Base-by-base conservation (phyloP, 2,329 filamentous ascomycete species). In the Juglanconis juglandina region DNA sequence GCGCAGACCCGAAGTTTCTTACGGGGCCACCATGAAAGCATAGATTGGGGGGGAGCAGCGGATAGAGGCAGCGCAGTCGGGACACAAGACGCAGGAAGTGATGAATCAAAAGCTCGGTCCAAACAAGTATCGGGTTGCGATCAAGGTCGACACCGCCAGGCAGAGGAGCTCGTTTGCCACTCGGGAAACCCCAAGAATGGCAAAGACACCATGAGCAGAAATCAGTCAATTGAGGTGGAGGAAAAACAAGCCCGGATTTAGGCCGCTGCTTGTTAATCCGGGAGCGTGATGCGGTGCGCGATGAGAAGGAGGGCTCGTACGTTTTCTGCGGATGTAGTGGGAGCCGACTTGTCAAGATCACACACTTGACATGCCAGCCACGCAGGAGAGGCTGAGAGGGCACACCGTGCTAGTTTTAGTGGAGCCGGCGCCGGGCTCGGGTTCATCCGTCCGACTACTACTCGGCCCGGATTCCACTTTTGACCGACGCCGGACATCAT, bases 381-480 rank as follows among this genome's bases (percentile, higher is more conserved):
- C 24, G 24, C 24, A 24, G 24, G 24, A 24, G 24, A 24, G 24
- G 24, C 24, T 24, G 24, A 24, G 24, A 24, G 24, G 24, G 24
- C 24, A 24, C 24, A 24, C 1, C 24, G 24, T 24, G 24, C 24
- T 24, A 24, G 24, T 24, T 24, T 24, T 24, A 24, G 24, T 24
- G 24, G 24, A 24, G 24, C 24, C 24, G 24, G 24, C 24, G 24
- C 24, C 24, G 24, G 24, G 24, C 24, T 24, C 24, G 24, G 24
- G 64, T 62, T 55, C 60, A 57, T 57, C 49, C 63, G 66, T 60
- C 64, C 62, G 66, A 66, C 66, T 63, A 60, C 60, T 24, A 24
- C 24, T 24, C 24, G 24, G 24, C 24, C 24, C 24, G 24, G 24
- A 24, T 24, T 24, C 24, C 24, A 2, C 1, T 2, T 24, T 24